Conservation (phyloP, 2,329 filamentous ascomycete genomes). For the Epichloe gansuensis region DNA sequence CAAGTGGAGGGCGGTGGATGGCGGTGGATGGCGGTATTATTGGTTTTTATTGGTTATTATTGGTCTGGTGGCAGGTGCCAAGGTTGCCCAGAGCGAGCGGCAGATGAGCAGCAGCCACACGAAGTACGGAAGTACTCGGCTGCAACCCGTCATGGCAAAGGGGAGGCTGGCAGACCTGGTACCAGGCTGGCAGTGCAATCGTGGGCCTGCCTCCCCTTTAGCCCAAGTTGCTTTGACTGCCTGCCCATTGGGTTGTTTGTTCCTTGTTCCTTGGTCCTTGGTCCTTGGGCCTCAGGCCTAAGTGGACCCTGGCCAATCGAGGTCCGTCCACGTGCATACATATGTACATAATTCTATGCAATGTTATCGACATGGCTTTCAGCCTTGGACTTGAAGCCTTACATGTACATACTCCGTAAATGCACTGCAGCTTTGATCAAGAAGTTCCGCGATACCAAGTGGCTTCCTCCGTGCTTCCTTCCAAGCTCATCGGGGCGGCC, state of each 20-base stretch:
- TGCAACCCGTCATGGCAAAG: not conserved
- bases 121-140: not conserved
- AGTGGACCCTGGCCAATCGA: not conserved
- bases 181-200: no score
- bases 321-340: not conserved
- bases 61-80: not conserved
- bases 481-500: not conserved
- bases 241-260: not conserved
- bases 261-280: no score
- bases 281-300: not conserved
- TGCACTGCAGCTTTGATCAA: no score
- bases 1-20: not conserved
- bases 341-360: not conserved
- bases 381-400: no score
- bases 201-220: no score
- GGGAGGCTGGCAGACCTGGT: not conserved
- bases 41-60: no score
- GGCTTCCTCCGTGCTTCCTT: not conserved
- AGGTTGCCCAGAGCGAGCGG: not conserved
- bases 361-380: not conserved
- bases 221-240: no score
- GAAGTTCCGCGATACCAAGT: no score
- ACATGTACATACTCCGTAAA: no score
- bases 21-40: no score
- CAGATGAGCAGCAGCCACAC: constrained; percentile 2